Conservation (phyloP, 768 basidiomycete species). For the Daedalea quercina region DNA sequence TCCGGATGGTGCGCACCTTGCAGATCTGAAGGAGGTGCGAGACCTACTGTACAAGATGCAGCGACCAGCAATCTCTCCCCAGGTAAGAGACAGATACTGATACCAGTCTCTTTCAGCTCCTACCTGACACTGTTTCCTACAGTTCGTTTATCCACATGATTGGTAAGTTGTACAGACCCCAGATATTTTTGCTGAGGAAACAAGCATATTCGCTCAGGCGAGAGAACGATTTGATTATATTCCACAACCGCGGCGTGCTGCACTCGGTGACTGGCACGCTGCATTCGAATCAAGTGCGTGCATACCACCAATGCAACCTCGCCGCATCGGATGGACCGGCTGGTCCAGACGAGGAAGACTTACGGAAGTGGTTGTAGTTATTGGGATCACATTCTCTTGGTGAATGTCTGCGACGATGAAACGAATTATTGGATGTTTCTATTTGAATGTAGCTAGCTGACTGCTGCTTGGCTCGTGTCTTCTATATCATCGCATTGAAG, state of each 20-base stretch:
- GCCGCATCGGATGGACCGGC: constrained; percentile 59
- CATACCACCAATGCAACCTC: constrained; percentile 72
- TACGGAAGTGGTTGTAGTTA: constrained; percentile 41
- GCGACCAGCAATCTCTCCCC: constrained; percentile 74
- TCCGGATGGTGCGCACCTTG: constrained; percentile 69
- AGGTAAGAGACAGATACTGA: not conserved
- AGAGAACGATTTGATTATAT: constrained; percentile 28
- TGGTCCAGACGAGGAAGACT: constrained; percentile 53
- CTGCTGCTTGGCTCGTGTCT: too few relatives aligned
- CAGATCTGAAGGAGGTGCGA: constrained; percentile 58
- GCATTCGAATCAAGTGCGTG: constrained; percentile 46
- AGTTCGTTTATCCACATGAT: constrained; percentile 74
- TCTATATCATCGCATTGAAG: too few relatives aligned
- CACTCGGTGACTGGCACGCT: constrained; percentile 70
- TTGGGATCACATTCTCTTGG: not conserved
- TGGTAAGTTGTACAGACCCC: constrained; percentile 61
- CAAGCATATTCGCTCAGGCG: constrained; percentile 12
- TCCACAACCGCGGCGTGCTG: constrained; percentile 71
- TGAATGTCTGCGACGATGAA: too few relatives aligned
- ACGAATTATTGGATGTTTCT: too few relatives aligned
- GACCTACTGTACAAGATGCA: constrained; percentile 71
- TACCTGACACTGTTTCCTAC: not conserved
- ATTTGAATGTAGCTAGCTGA: too few relatives aligned
- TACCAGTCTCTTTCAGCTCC: constrained; percentile 15
- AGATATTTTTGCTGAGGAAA: too few relatives aligned